Evolutionary conservation across 352 stramenopile species (phyloP), one percentile per base, ranked within the genome.

Genomic region (Phytopythium helicoides): DNA sequence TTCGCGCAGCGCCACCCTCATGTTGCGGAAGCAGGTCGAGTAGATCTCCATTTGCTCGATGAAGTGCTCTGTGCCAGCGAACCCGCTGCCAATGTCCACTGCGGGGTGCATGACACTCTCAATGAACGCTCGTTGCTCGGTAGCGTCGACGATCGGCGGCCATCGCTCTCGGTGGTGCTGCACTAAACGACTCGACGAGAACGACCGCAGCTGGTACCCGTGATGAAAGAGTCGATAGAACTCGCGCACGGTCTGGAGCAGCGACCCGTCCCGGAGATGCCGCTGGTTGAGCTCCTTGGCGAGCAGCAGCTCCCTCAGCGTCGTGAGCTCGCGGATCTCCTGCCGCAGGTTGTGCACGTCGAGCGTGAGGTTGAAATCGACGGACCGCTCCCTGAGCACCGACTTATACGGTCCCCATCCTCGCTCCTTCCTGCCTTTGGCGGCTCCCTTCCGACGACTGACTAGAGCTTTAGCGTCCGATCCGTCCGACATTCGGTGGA

Each of bases 301-400:
- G 4, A 28, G 45, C 1, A 77, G 60, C 31, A 81, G 60, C 8
- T 71, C 61, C 11, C 58, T 52, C 23, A 60, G 47, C 38, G 48
- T 60, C 35, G 31, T 46, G 3, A 66, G 23, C 18, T 73, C 54
- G 39, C 58, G 62, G 39, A 77, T 62, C 44, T 76, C 56, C 23
- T 80, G 66, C 41, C 53, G 47, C 14, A 80, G 54, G 18, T 49
- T 49, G 48, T 80, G 61, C 44, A 80, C 62, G 58, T 80, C 66
- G 15, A 80, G 66, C 46, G 55, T 76, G 15, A 80, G 56, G 41
- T 76, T 80, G 51, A 80, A 76, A 34, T 65, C 66, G n/a, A 74
- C 53, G 7, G 65, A 67, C 6, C 68, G 58, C 49, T 78, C 63
- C 37, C 66, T 71, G 35, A 58, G 14, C 12, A 73, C 54, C 21